These are phyloP conservation scores for Simplicillium sp. DNA, from an alignment of 2,329 filamentous ascomycete genomes.

Conservation along the genomic window DNA sequence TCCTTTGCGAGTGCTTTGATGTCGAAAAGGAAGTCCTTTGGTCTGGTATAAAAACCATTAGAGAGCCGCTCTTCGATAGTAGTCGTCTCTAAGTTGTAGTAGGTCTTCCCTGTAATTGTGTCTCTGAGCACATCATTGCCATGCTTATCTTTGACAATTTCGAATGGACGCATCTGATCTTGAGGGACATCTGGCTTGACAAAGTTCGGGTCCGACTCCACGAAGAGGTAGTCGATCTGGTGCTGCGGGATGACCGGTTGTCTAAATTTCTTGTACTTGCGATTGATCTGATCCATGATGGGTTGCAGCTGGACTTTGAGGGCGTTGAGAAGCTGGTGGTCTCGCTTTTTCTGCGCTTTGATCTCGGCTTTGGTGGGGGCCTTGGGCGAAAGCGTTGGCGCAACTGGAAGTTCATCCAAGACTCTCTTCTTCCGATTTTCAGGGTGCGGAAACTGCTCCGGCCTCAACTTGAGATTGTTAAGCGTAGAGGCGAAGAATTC, in stretches of 20 bases:
- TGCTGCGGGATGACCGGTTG: slow-evolving; percentile 65
- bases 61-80: slow-evolving; percentile 94
- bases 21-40: slow-evolving; percentile 81
- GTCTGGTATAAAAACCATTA: slow-evolving; percentile 90
- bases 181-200: slow-evolving; percentile 48
- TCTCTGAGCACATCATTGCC: slow-evolving; percentile 71
- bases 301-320: slow-evolving; percentile 85
- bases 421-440: slow-evolving; percentile 78
- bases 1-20: slow-evolving; percentile 80
- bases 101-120: slow-evolving; percentile 70
- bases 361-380: slow-evolving; percentile 68
- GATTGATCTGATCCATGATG: slow-evolving; percentile 94
- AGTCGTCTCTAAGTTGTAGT: slow-evolving; percentile 87
- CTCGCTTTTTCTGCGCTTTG: slow-evolving; percentile 70
- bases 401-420: slow-evolving; percentile 66
- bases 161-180: slow-evolving; percentile 60
- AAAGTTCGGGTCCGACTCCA: slow-evolving; percentile 68
- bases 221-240: slow-evolving; percentile 72
- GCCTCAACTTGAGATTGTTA: slow-evolving; percentile 67
- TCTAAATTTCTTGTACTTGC: slow-evolving; percentile 81
- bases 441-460: slow-evolving; percentile 79
- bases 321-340: slow-evolving; percentile 74
- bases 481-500: slow-evolving; percentile 74
- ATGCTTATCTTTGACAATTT: slow-evolving; percentile 69
- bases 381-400: slow-evolving; percentile 60